Conservation (phyloP, 2,329 filamentous ascomycete genomes). For the Venturia oleaginea region DNA sequence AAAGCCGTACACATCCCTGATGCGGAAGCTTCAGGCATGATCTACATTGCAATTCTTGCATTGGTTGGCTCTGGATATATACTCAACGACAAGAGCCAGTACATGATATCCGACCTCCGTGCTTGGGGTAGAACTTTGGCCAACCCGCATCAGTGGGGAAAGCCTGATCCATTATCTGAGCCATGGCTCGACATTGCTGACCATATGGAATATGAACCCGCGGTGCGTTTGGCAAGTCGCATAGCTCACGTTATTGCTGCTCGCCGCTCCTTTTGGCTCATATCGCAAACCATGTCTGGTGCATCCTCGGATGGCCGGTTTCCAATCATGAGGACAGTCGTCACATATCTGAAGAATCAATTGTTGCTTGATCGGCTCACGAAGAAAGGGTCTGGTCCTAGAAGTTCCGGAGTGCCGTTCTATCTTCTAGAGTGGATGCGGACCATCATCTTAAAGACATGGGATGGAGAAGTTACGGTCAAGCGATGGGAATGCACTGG, state of each 20-base stretch:
- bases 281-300: slow-evolving; percentile 36
- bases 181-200: slow-evolving; percentile 25
- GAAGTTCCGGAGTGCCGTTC: not conserved
- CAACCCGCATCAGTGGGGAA: slow-evolving; percentile 22
- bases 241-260: slow-evolving; percentile 41
- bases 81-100: slow-evolving; percentile 29
- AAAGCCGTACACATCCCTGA: slow-evolving; percentile 22
- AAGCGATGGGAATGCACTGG: slow-evolving; percentile 63
- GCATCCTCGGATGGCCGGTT: not conserved
- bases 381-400: not conserved
- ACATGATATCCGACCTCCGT: slow-evolving; percentile 32
- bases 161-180: slow-evolving; percentile 21
- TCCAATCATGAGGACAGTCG: slow-evolving; percentile 10
- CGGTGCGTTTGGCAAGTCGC: slow-evolving; percentile 40
- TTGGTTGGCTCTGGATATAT: slow-evolving; percentile 21
- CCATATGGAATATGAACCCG: slow-evolving; percentile 44
- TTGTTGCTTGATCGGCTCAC: not conserved
- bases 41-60: slow-evolving; percentile 32
- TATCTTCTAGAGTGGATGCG: slow-evolving; percentile 59
- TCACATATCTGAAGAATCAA: not conserved
- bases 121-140: slow-evolving; percentile 18
- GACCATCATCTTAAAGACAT: slow-evolving; percentile 66
- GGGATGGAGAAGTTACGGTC: slow-evolving; percentile 68
- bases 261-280: slow-evolving; percentile 33
- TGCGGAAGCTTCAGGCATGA: slow-evolving; percentile 31